These are phyloP conservation scores for Bifiguratus adelaidae DNA, from an alignment of 192 early-diverging fungal species.

Conservation along the genomic window DNA sequence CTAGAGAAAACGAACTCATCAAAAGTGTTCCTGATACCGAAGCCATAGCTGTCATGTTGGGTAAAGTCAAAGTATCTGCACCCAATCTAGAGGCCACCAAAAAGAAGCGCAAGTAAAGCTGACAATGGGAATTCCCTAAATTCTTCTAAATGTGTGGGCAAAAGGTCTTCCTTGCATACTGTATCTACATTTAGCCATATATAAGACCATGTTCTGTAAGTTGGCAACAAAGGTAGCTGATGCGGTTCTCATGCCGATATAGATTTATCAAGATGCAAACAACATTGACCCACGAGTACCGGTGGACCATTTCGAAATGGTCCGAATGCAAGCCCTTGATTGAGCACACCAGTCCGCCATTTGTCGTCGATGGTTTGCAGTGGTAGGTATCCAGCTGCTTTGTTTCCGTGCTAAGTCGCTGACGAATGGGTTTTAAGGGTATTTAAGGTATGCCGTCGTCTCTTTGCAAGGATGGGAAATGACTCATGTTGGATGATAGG, in stretches of 20 bases:
- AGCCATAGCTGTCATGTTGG: constrained; percentile 68
- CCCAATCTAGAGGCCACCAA: constrained; percentile 61
- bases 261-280: too few relatives aligned
- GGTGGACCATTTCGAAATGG: neutral
- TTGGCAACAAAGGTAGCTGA: too few relatives aligned
- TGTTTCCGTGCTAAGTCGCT: neutral
- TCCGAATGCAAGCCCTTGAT: neutral
- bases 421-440: neutral
- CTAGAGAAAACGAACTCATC: constrained; percentile 70
- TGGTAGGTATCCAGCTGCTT: neutral
- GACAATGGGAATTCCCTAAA: neutral
- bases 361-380: neutral
- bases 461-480: neutral
- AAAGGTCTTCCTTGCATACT: too few relatives aligned
- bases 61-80: constrained; percentile 79
- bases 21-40: constrained; percentile 79
- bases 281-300: neutral
- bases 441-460: neutral
- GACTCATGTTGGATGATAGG: neutral
- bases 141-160: too few relatives aligned
- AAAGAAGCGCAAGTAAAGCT: constrained; percentile 4
- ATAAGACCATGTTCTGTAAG: too few relatives aligned
- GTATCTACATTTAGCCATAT: too few relatives aligned
- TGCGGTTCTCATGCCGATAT: too few relatives aligned
- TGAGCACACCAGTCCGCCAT: neutral